Evolutionary conservation across 1,284 basidiomycete species (phyloP).

Genomic region (Trichosporon asahii): DNA sequence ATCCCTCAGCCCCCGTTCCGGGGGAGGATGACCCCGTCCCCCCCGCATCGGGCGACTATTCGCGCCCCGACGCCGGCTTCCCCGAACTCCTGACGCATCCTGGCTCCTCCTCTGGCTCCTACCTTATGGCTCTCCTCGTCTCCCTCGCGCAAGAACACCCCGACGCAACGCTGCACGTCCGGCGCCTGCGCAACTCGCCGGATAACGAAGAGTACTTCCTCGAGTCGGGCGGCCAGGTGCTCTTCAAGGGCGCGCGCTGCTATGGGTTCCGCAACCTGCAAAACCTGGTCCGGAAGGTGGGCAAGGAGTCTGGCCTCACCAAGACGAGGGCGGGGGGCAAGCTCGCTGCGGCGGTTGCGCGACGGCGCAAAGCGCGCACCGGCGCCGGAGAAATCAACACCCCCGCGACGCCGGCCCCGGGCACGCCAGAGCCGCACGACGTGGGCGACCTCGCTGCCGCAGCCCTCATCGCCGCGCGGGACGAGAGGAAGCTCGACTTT

Average conservation of each 20-base stretch:
- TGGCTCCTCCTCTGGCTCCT: slow-evolving; percentile 90
- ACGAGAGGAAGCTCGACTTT: slow-evolving; percentile 76
- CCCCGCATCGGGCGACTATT: slow-evolving; percentile 13
- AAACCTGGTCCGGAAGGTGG: slow-evolving; percentile 91
- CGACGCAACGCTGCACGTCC: slow-evolving; percentile 58
- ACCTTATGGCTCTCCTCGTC: slow-evolving; percentile 72
- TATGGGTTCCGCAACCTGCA: slow-evolving; percentile 98
- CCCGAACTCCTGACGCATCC: slow-evolving; percentile 73
- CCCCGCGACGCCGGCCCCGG: slow-evolving; percentile 28
- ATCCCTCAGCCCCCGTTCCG: slow-evolving; percentile 61
- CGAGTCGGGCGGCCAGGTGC: slow-evolving; percentile 57
- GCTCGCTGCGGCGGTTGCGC: slow-evolving; percentile 47
- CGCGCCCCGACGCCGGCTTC: slow-evolving; percentile 46
- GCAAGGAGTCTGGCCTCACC: slow-evolving; percentile 71
- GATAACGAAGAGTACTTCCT: slow-evolving; percentile 67
- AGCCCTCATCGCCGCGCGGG: slow-evolving; percentile 33
- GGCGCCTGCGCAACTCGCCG: slow-evolving; percentile 60
- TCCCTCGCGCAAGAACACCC: slow-evolving; percentile 55
- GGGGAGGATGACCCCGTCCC: slow-evolving; percentile 53
- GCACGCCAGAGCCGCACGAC: slow-evolving; percentile 25
- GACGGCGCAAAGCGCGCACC: slow-evolving; percentile 49
- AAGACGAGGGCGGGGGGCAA: slow-evolving; percentile 41
- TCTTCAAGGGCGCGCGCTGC: slow-evolving; percentile 91
- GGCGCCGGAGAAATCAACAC: slow-evolving; percentile 32
- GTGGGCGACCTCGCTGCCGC: slow-evolving; percentile 19